Conservation (phyloP, 371 early-diverging fungal genomes). For the Mortierella sp. region DNA sequence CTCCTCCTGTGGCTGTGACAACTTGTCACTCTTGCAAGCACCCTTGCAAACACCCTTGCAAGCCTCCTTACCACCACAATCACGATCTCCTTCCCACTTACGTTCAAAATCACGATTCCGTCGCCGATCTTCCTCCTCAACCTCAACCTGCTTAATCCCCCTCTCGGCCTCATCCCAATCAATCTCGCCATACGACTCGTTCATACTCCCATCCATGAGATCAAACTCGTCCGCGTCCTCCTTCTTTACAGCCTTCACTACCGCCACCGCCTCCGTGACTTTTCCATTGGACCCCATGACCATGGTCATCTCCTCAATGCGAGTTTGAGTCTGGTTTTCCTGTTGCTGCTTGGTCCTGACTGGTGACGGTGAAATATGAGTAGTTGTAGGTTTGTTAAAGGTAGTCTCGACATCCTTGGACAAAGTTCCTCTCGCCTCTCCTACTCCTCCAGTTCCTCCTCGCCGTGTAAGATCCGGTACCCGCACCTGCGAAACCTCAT, state of each 20-base stretch:
- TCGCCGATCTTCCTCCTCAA: not conserved
- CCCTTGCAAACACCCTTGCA: no score
- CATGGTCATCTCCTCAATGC: no score
- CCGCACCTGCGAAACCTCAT: not conserved
- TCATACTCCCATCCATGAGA: not conserved
- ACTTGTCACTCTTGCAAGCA: not conserved
- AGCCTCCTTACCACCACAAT: not conserved
- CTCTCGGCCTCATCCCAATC: not conserved
- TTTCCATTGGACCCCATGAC: not conserved
- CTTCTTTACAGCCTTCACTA: not conserved
- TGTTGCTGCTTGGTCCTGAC: no score
- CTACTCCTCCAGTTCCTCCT: not conserved
- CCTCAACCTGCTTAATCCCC: not conserved
- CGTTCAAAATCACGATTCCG: not conserved
- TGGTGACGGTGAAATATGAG: no score
- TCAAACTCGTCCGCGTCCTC: not conserved
- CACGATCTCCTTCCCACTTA: not conserved
- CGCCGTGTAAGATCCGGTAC: not conserved
- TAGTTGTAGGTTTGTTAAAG: not conserved
- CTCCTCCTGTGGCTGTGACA: not conserved
- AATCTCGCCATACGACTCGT: not conserved
- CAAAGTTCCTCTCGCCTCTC: not conserved
- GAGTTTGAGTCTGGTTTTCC: no score
- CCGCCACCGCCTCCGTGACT: no score
- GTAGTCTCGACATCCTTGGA: not conserved